A percentile compares a stretch with the other conserved stretches of the same genome.
Evolutionary conservation across 2,329 filamentous ascomycete species (phyloP).

Genomic region (Clonostachys chloroleuca): DNA sequence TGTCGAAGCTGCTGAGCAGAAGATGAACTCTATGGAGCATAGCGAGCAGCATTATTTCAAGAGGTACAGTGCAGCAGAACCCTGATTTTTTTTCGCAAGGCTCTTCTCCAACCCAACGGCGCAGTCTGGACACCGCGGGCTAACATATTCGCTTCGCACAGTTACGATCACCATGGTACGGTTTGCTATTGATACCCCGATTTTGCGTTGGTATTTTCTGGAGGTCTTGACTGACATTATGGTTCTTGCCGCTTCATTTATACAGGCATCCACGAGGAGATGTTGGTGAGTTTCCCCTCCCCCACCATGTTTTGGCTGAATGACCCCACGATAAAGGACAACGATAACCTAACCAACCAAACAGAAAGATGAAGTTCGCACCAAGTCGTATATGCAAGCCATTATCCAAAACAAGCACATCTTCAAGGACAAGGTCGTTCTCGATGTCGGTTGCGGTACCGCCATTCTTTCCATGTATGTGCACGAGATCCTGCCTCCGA

Average conservation of each 20-base stretch:
- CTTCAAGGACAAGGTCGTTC: slow-evolving; percentile 77
- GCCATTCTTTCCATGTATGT: slow-evolving; percentile 96
- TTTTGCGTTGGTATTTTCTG: slow-evolving; percentile 3
- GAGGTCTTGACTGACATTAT: slow-evolving; percentile 14
- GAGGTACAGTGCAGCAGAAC: slow-evolving; percentile 44
- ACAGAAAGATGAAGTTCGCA: slow-evolving; percentile 99
- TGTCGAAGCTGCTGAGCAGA: slow-evolving; percentile 54
- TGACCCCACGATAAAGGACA: not conserved
- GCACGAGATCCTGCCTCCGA: not conserved
- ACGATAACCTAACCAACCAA: not conserved
- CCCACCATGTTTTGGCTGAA: not conserved
- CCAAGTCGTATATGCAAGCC: slow-evolving; percentile 91
- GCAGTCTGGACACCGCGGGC: no score
- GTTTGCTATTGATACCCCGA: slow-evolving; percentile 4
- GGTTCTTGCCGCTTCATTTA: slow-evolving; percentile 16
- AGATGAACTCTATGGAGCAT: slow-evolving; percentile 74
- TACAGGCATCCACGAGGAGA: slow-evolving; percentile 92
- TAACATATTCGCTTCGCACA: slow-evolving; percentile 27
- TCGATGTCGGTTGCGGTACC: slow-evolving; percentile 96
- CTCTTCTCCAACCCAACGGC: no score
- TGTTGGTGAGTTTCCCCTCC: slow-evolving; percentile 68
- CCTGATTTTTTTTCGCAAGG: no score
- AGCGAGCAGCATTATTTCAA: slow-evolving; percentile 99
- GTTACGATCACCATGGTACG: slow-evolving; percentile 96
- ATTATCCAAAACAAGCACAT: slow-evolving; percentile 97